These are phyloP conservation scores for Fagopyrum homotropicum DNA, from an alignment of 148 eudicot genomes.

Conservation along the genomic window DNA sequence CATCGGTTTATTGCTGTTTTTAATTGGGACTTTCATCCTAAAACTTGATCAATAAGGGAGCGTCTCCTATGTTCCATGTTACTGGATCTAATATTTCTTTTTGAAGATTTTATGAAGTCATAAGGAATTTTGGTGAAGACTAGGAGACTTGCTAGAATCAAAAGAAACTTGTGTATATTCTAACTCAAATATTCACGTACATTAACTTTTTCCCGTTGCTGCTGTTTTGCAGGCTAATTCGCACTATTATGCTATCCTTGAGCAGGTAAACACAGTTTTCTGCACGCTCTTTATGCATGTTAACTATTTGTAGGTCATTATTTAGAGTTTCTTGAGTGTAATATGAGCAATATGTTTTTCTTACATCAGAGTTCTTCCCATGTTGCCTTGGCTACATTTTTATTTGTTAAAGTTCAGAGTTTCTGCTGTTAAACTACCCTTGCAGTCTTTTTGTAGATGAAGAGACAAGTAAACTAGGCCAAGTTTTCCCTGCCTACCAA, in stretches of 20 bases:
- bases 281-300: not conserved
- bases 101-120: not conserved
- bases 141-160: not conserved
- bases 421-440: not conserved
- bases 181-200: constrained; percentile 4
- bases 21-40: not conserved
- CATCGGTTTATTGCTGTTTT: not conserved
- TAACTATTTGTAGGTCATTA: not conserved
- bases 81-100: not conserved
- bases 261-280: constrained; percentile 53
- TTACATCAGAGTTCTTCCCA: not conserved
- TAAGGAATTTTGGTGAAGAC: not conserved
- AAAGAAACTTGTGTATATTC: not conserved
- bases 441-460: not conserved
- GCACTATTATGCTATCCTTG: constrained; percentile 91
- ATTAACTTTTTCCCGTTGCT: constrained; percentile 3
- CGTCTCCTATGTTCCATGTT: not conserved
- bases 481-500: too few relatives aligned
- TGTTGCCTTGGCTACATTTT: not conserved
- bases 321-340: not conserved
- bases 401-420: not conserved
- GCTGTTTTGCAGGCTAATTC: constrained; percentile 88
- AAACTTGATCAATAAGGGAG: not conserved
- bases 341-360: not conserved
- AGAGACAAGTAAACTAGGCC: not conserved